A percentile compares a stretch with the other conserved stretches of the same genome.
These are phyloP conservation scores for Yamadazyma triangularis DNA, from an alignment of 1,139 yeast genomes.

Conservation along the genomic window DNA sequence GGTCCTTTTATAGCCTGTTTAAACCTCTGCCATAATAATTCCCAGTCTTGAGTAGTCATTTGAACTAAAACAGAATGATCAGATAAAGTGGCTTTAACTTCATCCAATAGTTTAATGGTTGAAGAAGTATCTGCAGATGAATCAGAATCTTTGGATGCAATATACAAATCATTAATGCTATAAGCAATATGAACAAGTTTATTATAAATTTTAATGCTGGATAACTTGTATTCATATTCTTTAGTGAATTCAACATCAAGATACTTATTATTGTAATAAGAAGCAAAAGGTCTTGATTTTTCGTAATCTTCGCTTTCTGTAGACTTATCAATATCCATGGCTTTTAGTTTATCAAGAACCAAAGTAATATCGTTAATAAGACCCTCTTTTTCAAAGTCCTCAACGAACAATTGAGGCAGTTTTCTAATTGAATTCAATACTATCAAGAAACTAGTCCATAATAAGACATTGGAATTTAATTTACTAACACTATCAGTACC, in stretches of 20 bases:
- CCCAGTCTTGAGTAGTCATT: conserved; percentile 42
- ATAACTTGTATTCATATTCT: conserved; percentile 21
- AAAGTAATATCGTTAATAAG: conserved; percentile 48
- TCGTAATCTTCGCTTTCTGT: conserved; percentile 9
- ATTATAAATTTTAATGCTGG: conserved; percentile 16
- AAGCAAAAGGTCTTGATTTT: conserved; percentile 7
- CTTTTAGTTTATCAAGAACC: conserved; percentile 14
- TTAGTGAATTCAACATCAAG: conserved; percentile 32
- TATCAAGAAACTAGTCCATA: conserved; percentile 10
- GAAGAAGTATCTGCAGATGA: conserved; percentile 12
- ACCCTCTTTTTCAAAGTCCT: conserved; percentile 69
- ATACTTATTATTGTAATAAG: conserved; percentile 21
- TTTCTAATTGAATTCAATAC: conserved; percentile 9
- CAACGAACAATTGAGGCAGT: conserved; percentile 21
- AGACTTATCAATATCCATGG: conserved; percentile 5
- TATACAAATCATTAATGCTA: conserved; percentile 18
- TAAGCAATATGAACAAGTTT: conserved; percentile 16
- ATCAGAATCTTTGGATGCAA: conserved; percentile 12
- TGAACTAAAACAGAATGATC: no score
- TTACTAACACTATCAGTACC: conserved; percentile 6
- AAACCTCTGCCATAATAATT: conserved; percentile 42
- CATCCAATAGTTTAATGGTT: conserved; percentile 15
- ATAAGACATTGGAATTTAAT: conserved; percentile 9
- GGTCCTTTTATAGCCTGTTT: conserved; percentile 23
- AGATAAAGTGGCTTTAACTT: conserved; percentile 13